phyloP scores from a whole-genome alignment of 1,284 basidiomycete genomes.

The Pholiota adiposa region DNA sequence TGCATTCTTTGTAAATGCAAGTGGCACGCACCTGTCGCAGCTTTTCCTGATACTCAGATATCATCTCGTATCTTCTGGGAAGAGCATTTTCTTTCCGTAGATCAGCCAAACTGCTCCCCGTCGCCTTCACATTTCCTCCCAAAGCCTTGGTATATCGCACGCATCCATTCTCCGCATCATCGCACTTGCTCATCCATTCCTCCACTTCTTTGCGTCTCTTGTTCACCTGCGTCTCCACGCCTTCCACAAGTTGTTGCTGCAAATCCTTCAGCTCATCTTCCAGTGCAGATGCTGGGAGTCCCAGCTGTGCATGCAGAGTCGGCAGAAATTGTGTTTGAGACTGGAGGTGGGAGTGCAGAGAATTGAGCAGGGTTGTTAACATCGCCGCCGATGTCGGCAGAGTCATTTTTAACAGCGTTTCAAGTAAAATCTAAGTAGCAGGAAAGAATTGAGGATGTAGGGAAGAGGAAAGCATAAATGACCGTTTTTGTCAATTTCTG shows the following conservation, averaged over 20 bases:
- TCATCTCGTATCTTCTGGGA: constrained; percentile 68
- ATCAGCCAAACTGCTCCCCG: constrained; percentile 60
- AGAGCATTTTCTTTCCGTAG: constrained; percentile 62
- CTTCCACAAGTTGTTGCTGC: constrained; percentile 67
- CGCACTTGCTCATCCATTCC: constrained; percentile 69
- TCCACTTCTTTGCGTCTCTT: constrained; percentile 69
- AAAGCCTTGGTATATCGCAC: constrained; percentile 64
- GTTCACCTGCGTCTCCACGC: constrained; percentile 73
- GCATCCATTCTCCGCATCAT: constrained; percentile 64
- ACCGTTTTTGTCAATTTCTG: background rate
- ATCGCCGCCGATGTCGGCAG: constrained; percentile 34
- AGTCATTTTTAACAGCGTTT: constrained; percentile 24
- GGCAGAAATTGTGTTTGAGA: constrained; percentile 77
- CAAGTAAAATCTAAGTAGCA: background rate
- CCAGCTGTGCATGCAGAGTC: constrained; percentile 72
- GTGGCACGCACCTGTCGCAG: constrained; percentile 64
- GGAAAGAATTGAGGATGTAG: background rate
- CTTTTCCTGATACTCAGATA: constrained; percentile 71
- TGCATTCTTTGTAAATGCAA: background rate
- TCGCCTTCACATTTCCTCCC: constrained; percentile 71
- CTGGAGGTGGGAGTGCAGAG: constrained; percentile 77
- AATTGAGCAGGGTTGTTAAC: constrained; percentile 69
- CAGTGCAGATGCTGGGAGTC: constrained; percentile 72
- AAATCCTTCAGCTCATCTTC: constrained; percentile 72
- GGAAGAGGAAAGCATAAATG: background rate